These are phyloP conservation scores for Incumbomyces lentus DNA, from an alignment of 2,329 filamentous ascomycete species.

Conservation along the genomic window DNA sequence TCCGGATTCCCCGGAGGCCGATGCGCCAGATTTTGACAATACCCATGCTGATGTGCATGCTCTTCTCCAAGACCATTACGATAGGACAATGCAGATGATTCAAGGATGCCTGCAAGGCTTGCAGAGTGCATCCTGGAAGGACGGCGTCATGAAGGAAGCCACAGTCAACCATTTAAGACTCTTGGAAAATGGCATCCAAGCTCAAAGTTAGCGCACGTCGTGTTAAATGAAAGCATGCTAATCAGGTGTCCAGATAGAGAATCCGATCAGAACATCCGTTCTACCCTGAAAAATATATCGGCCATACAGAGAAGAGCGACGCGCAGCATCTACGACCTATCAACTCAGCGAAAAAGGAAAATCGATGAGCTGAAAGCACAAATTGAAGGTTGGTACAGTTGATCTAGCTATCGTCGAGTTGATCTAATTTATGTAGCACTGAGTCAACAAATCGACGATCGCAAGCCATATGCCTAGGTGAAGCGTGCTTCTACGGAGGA, in stretches of 20 bases:
- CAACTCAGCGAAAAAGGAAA: slow-evolving; percentile 1
- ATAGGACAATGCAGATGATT: slow-evolving; percentile 5
- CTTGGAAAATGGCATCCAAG: slow-evolving; percentile 4
- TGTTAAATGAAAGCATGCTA: neutral
- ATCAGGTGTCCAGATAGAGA: slow-evolving; percentile 1
- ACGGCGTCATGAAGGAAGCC: neutral
- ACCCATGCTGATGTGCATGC: slow-evolving; percentile 7
- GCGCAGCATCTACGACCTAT: slow-evolving; percentile 1
- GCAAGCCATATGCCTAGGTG: neutral
- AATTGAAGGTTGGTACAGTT: neutral
- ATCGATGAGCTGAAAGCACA: neutral
- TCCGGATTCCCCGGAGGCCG: neutral
- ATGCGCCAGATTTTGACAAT: neutral
- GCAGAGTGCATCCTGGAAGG: neutral
- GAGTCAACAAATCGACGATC: neutral
- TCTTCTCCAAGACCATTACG: slow-evolving; percentile 5
- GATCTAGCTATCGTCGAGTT: no score
- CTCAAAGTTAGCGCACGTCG: slow-evolving; percentile 1
- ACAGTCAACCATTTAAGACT: neutral
- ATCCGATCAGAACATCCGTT: neutral
- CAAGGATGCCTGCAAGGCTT: slow-evolving; percentile 1
- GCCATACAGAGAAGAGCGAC: slow-evolving; percentile 3
- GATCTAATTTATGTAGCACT: neutral
- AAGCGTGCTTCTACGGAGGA: neutral
- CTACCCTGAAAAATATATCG: slow-evolving; percentile 2